Conservation (phyloP, 345 rosid genomes). For the Lepidium africanum region DNA sequence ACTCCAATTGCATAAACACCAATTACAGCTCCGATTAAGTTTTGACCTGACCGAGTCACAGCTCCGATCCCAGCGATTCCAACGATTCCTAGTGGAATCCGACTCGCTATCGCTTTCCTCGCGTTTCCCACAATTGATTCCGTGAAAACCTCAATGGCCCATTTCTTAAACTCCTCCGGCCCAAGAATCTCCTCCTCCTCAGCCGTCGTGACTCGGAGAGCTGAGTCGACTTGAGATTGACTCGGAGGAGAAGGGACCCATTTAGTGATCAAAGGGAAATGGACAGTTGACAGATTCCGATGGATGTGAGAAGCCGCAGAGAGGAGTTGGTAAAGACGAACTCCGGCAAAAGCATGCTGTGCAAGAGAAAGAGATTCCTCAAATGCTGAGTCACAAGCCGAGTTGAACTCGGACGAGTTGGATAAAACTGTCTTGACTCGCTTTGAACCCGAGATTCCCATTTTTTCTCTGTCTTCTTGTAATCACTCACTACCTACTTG, state of each 20-base stretch:
- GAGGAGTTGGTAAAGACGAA: slow-evolving; percentile 66
- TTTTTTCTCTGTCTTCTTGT: slow-evolving; percentile 12
- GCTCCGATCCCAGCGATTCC: slow-evolving; percentile 73
- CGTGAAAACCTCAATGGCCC: slow-evolving; percentile 60
- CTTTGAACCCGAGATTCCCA: slow-evolving; percentile 59
- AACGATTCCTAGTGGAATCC: slow-evolving; percentile 61
- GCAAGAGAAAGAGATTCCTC: slow-evolving; percentile 57
- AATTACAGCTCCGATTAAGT: slow-evolving; percentile 51
- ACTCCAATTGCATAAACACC: slow-evolving; percentile 78
- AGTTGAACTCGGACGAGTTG: slow-evolving; percentile 42
- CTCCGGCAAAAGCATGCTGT: slow-evolving; percentile 67
- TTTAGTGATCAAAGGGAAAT: slow-evolving; percentile 34
- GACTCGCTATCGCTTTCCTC: slow-evolving; percentile 47
- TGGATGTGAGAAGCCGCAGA: slow-evolving; percentile 63
- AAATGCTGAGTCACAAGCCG: slow-evolving; percentile 63
- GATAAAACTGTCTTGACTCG: slow-evolving; percentile 39
- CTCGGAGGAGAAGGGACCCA: slow-evolving; percentile 76
- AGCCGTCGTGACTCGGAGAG: slow-evolving; percentile 32
- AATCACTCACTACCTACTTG: background rate
- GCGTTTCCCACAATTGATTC: slow-evolving; percentile 56
- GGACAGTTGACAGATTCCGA: slow-evolving; percentile 29
- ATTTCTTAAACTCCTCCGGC: slow-evolving; percentile 40
- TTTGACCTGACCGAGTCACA: slow-evolving; percentile 41
- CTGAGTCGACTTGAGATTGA: slow-evolving; percentile 60
- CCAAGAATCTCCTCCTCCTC: slow-evolving; percentile 28